Evolutionary conservation across 2,329 filamentous ascomycete species (phyloP), one percentile per base, ranked within the genome.

Genomic region (Thelonectria discophora): DNA sequence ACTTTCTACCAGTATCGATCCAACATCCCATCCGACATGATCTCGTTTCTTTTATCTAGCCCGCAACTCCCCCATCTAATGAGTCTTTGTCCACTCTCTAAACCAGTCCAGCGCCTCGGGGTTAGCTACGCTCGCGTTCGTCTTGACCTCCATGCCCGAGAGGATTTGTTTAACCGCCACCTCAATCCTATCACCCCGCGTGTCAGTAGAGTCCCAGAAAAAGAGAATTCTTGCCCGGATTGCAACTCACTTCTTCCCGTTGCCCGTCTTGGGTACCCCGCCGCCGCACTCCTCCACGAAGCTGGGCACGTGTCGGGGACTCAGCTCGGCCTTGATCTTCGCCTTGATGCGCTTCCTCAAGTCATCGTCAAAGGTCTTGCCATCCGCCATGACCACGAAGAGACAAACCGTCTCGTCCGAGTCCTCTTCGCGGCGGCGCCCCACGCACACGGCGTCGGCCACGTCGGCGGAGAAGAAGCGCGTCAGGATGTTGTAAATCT

Each of bases 161-260:
- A 99, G 80, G 46, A 98, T 97, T 78, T 97, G 94, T 82, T 98
- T 98, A 6, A 98, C 94, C 0, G 93, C 92, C 49, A 96, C 93
- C 76, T 99, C 94, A 62, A 99, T 92, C 78, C 90, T 92, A 40
- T 37, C 24, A 24, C n/a, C 17, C 18, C 15, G 49, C 0, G 32
- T 2, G 57, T 73, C 65, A 73, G 60, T 24, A 54, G 13, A 24
- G 8, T n/a, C 13, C 34, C 37, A 9, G 39, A 20, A 3, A 15
- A 0, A 17, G 15, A 43, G n/a, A n/a, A n/a, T n/a, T n/a, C n/a
- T n/a, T 32, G 8, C 13, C 3, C 12, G 42, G 18, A 15, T 6
- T 8, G 8, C 49, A 47, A 84, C 88, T 80, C 78, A 91, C 88
- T 98, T 99, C 82, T 99, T 99, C 55, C 94, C 94, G 73, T 99